Evolutionary conservation across 1,284 basidiomycete genomes (phyloP).

Genomic region (Stygiomarasmius scandens): DNA sequence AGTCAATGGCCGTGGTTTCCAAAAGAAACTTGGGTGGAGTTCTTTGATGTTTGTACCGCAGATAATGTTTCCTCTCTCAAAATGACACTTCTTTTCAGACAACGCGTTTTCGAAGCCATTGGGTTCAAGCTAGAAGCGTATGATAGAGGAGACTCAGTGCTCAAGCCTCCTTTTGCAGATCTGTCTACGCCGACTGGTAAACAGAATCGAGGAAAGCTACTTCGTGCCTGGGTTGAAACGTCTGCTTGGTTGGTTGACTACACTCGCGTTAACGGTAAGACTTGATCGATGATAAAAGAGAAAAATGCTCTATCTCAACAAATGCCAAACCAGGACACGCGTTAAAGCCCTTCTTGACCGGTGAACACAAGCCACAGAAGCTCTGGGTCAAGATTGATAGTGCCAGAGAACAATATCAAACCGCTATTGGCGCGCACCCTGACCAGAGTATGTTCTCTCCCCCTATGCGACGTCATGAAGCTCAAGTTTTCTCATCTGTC

Average conservation of each 20-base stretch:
- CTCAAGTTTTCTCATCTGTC: too few relatives aligned
- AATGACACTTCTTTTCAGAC: slow-evolving; percentile 26
- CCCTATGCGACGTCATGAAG: background rate
- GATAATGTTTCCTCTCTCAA: slow-evolving; percentile 1
- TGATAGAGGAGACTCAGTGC: slow-evolving; percentile 22
- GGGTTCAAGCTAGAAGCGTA: slow-evolving; percentile 54
- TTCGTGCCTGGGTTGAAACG: slow-evolving; percentile 78
- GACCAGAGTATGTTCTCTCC: slow-evolving; percentile 60
- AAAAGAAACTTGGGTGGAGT: slow-evolving; percentile 69
- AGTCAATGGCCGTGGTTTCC: slow-evolving; percentile 56
- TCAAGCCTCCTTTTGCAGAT: slow-evolving; percentile 16
- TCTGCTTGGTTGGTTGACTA: slow-evolving; percentile 67
- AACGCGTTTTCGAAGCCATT: slow-evolving; percentile 60
- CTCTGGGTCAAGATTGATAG: slow-evolving; percentile 58
- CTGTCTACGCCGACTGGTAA: slow-evolving; percentile 44
- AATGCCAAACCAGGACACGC: slow-evolving; percentile 14
- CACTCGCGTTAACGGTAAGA: slow-evolving; percentile 47
- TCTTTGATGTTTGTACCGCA: slow-evolving; percentile 51
- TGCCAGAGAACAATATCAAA: slow-evolving; percentile 70
- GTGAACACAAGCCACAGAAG: slow-evolving; percentile 36
- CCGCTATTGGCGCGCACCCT: slow-evolving; percentile 71
- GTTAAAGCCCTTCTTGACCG: slow-evolving; percentile 32
- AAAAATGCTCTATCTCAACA: background rate
- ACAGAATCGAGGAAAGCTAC: slow-evolving; percentile 57
- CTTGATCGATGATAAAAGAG: slow-evolving; percentile 1